phyloP scores from a whole-genome alignment of 768 basidiomycete species.

The Butyriboletus loyo region DNA sequence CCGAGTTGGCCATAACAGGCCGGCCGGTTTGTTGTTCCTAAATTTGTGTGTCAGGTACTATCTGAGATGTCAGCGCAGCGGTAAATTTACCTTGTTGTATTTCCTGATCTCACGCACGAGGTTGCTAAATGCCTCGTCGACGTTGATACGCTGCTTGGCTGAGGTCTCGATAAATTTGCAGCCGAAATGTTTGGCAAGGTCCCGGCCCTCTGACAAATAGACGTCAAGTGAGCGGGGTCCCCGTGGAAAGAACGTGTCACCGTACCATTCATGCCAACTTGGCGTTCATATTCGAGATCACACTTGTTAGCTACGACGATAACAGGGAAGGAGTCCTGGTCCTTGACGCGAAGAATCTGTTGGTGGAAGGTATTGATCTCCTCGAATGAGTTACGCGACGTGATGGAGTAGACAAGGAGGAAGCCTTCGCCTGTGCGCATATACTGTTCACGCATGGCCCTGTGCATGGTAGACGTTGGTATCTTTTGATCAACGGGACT shows the following conservation, averaged over 20 bases:
- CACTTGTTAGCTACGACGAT: constrained; percentile 98
- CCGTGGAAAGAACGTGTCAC: neutral
- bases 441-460: constrained; percentile 98
- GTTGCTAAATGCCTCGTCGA: constrained; percentile 92
- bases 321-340: constrained; percentile 92
- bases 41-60: constrained; percentile 7
- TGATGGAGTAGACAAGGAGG: constrained; percentile 96
- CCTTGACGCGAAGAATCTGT: constrained; percentile 95
- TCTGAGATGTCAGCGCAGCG: neutral
- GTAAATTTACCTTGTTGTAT: constrained; percentile 76
- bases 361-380: constrained; percentile 96
- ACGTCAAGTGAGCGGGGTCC: neutral
- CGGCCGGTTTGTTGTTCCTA: constrained; percentile 80
- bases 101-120: constrained; percentile 92
- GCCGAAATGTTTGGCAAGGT: constrained; percentile 91
- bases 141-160: constrained; percentile 94
- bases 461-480: constrained; percentile 29
- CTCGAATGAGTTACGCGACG: constrained; percentile 96
- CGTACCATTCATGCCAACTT: constrained; percentile 91
- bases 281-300: constrained; percentile 92
- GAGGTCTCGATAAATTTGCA: constrained; percentile 97
- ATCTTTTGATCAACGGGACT: constrained; percentile 1
- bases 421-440: constrained; percentile 99
- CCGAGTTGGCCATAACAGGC: constrained; percentile 50
- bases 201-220: constrained; percentile 80